These are phyloP conservation scores for Aspergillus sojae DNA, from an alignment of 2,329 filamentous ascomycete genomes.

Conservation along the genomic window DNA sequence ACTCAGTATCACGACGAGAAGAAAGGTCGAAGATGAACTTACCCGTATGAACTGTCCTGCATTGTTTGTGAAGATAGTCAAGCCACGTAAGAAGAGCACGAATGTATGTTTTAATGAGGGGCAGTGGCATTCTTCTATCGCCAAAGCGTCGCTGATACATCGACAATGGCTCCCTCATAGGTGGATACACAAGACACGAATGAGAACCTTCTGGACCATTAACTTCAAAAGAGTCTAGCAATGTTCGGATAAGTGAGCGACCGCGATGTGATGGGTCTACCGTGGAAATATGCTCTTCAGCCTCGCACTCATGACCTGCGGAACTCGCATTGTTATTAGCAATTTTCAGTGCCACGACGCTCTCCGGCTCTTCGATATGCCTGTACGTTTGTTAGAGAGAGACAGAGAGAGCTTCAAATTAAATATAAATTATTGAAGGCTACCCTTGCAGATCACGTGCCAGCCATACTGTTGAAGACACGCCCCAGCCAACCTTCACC, in stretches of 20 bases:
- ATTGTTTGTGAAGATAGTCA: slow-evolving; percentile 48
- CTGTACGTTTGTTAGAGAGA: slow-evolving; percentile 32
- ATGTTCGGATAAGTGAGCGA: slow-evolving; percentile 36
- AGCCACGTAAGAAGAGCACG: slow-evolving; percentile 44
- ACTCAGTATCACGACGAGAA: slow-evolving; percentile 20
- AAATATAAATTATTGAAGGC: slow-evolving; percentile 19
- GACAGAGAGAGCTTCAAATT: slow-evolving; percentile 16
- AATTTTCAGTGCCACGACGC: slow-evolving; percentile 33
- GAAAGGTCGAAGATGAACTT: slow-evolving; percentile 18
- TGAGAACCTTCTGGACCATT: slow-evolving; percentile 33
- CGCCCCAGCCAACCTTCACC: slow-evolving; percentile 35
- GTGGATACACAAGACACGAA: slow-evolving; percentile 42
- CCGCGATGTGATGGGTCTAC: slow-evolving; percentile 38
- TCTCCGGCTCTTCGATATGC: slow-evolving; percentile 29
- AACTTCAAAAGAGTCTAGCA: slow-evolving; percentile 39
- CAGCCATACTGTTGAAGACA: slow-evolving; percentile 35
- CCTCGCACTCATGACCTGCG: slow-evolving; percentile 32
- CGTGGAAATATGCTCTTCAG: slow-evolving; percentile 37
- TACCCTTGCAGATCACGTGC: slow-evolving; percentile 34
- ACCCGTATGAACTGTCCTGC: slow-evolving; percentile 47
- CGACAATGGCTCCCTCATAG: slow-evolving; percentile 43
- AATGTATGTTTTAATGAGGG: slow-evolving; percentile 40
- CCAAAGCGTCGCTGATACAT: slow-evolving; percentile 37
- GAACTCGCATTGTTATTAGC: slow-evolving; percentile 27
- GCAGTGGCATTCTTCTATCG: slow-evolving; percentile 32